Conservation (phyloP, 805 yeast genomes). For the Ogataea salicorniae region DNA sequence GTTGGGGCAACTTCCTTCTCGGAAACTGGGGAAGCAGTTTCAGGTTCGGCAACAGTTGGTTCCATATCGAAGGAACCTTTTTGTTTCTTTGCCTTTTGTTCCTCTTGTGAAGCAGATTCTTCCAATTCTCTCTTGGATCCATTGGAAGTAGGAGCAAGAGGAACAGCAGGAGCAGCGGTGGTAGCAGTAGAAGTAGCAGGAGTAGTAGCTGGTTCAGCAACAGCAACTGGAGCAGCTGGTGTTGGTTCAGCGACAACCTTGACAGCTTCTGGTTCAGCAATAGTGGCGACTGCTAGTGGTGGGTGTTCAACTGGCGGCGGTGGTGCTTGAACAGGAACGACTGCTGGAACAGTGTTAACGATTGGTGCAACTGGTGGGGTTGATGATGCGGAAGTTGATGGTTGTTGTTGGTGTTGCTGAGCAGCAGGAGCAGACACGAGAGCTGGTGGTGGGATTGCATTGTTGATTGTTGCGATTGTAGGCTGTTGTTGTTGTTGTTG, state of each 20-base stretch:
- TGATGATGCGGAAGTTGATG: background rate
- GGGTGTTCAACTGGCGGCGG: conserved; percentile 2
- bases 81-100: conserved; percentile 9
- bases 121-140: conserved; percentile 12
- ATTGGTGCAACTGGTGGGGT: conserved; percentile 4
- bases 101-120: background rate
- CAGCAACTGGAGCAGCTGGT: conserved; percentile 2
- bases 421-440: too few species aligned
- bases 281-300: conserved; percentile 8
- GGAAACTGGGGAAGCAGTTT: background rate
- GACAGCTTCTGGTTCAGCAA: conserved; percentile 2
- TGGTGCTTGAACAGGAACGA: conserved; percentile 7
- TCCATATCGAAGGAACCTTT: conserved; percentile 2
- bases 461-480: too few species aligned
- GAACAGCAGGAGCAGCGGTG: conserved; percentile 1
- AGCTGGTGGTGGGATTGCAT: too few species aligned
- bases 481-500: too few species aligned
- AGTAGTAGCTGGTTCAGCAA: conserved; percentile 2
- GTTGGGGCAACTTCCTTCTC: background rate
- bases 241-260: background rate
- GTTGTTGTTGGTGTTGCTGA: too few species aligned
- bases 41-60: conserved; percentile 1
- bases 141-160: conserved; percentile 4
- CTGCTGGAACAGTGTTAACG: conserved; percentile 2
- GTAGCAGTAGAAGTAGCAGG: conserved; percentile 2